Evolutionary conservation across 2,329 filamentous ascomycete species (phyloP).

Genomic region (Pyrenochaeta sp.): DNA sequence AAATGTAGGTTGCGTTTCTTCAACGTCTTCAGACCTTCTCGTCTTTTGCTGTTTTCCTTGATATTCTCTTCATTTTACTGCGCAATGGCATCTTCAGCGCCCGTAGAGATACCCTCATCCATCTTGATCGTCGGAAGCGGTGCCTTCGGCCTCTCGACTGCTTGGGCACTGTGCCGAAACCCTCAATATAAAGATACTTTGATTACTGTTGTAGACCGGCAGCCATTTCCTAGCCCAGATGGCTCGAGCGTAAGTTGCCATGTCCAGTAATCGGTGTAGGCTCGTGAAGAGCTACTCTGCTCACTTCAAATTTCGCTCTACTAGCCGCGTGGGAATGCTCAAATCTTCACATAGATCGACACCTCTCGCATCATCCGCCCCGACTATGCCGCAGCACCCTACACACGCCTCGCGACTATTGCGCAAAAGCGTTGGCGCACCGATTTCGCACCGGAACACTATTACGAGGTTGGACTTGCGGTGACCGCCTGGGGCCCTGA

Average conservation of each 20-base stretch:
- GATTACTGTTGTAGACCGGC: slow-evolving; percentile 67
- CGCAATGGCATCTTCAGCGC: slow-evolving; percentile 32
- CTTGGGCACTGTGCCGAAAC: slow-evolving; percentile 73
- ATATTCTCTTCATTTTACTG: slow-evolving; percentile 1
- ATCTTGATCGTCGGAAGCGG: slow-evolving; percentile 61
- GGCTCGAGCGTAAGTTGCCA: slow-evolving; percentile 58
- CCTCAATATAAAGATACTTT: slow-evolving; percentile 59
- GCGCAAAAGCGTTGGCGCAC: slow-evolving; percentile 76
- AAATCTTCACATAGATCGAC: slow-evolving; percentile 55
- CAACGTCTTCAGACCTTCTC: neutral
- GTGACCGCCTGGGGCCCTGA: slow-evolving; percentile 65
- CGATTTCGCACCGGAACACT: slow-evolving; percentile 70
- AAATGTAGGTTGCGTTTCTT: slow-evolving; percentile 12
- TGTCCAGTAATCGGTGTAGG: neutral
- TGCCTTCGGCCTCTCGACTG: slow-evolving; percentile 69
- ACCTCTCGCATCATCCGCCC: slow-evolving; percentile 69
- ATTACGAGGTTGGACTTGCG: slow-evolving; percentile 74
- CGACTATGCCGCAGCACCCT: slow-evolving; percentile 84
- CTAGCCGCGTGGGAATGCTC: neutral
- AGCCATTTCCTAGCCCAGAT: slow-evolving; percentile 66
- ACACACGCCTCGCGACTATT: slow-evolving; percentile 74
- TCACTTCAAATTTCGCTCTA: neutral
- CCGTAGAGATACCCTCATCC: slow-evolving; percentile 48
- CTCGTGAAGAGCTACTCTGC: neutral
- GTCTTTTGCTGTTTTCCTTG: slow-evolving; percentile 4